Evolutionary conservation across 805 yeast genomes (phyloP).

Genomic region (Jamesozyma jinghongensis): DNA sequence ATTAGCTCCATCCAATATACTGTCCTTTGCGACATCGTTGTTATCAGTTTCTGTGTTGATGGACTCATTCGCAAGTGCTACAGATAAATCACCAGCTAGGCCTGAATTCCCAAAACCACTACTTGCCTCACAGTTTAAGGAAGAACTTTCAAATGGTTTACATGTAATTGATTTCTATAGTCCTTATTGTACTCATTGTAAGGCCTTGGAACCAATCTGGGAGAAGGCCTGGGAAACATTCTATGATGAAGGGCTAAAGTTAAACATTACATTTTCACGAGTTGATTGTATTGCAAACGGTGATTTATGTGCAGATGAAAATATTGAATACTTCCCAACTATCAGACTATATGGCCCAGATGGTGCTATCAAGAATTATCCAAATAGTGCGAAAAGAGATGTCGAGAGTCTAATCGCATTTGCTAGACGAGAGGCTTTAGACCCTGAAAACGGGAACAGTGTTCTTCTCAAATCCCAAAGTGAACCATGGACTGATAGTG

Average conservation of each 20-base stretch:
- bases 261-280: constrained; percentile 50
- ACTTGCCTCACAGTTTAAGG: constrained; percentile 42
- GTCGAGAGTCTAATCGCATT: constrained; percentile 43
- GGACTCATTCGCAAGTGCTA: not conserved
- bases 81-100: constrained; percentile 1
- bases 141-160: constrained; percentile 40
- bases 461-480: constrained; percentile 37
- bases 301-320: constrained; percentile 68
- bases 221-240: constrained; percentile 47
- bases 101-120: constrained; percentile 41
- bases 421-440: constrained; percentile 45
- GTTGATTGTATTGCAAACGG: constrained; percentile 84
- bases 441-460: constrained; percentile 32
- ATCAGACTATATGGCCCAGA: constrained; percentile 60
- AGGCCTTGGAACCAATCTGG: constrained; percentile 75
- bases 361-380: constrained; percentile 40
- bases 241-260: constrained; percentile 35
- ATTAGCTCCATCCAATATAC: no score
- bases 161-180: constrained; percentile 84
- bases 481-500: constrained; percentile 31
- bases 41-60: not conserved
- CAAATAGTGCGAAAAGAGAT: constrained; percentile 38
- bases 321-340: constrained; percentile 58
- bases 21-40: not conserved
- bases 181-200: constrained; percentile 84